Evolutionary conservation across 2,329 filamentous ascomycete species (phyloP).

Genomic region (Claviceps capensis): DNA sequence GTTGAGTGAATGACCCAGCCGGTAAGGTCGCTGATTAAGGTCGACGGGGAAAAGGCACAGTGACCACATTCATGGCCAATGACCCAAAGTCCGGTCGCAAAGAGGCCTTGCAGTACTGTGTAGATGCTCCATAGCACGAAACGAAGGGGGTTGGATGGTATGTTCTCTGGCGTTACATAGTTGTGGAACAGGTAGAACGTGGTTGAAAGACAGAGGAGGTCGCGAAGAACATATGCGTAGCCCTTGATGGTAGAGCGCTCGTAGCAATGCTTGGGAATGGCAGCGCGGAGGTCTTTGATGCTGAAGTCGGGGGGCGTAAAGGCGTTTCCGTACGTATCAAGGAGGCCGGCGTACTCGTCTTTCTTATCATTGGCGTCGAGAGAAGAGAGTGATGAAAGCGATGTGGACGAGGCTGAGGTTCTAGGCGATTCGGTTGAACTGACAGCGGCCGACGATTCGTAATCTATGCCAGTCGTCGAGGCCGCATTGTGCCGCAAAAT

Average conservation of each 20-base stretch:
- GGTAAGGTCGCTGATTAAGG: conserved; percentile 77
- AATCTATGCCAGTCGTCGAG: conserved; percentile 32
- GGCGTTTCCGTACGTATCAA: conserved; percentile 89
- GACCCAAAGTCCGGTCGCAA: conserved; percentile 91
- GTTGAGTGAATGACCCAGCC: conserved; percentile 84
- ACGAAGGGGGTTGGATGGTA: conserved; percentile 57
- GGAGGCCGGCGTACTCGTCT: conserved; percentile 46
- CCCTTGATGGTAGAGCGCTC: conserved; percentile 67
- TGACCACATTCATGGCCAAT: conserved; percentile 97
- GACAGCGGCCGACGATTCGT: conserved; percentile 41
- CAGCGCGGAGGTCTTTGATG: conserved; percentile 93
- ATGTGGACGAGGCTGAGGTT: conserved; percentile 67
- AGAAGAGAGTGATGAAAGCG: conserved; percentile 77
- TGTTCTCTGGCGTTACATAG: conserved; percentile 71
- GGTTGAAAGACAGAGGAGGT: conserved; percentile 55
- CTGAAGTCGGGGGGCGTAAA: conserved; percentile 92
- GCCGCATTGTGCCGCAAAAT: conserved; percentile 35
- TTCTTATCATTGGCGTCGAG: conserved; percentile 31
- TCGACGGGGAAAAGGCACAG: conserved; percentile 89
- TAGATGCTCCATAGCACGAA: conserved; percentile 50
- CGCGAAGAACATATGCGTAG: conserved; percentile 72
- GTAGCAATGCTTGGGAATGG: conserved; percentile 96
- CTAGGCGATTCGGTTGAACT: conserved; percentile 48
- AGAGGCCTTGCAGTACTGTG: conserved; percentile 78
- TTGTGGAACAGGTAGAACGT: conserved; percentile 85